A percentile compares a stretch with the other conserved stretches of the same genome.
Evolutionary conservation across 2,329 filamentous ascomycete genomes (phyloP).

Genomic region (Diaporthe citriasiana): DNA sequence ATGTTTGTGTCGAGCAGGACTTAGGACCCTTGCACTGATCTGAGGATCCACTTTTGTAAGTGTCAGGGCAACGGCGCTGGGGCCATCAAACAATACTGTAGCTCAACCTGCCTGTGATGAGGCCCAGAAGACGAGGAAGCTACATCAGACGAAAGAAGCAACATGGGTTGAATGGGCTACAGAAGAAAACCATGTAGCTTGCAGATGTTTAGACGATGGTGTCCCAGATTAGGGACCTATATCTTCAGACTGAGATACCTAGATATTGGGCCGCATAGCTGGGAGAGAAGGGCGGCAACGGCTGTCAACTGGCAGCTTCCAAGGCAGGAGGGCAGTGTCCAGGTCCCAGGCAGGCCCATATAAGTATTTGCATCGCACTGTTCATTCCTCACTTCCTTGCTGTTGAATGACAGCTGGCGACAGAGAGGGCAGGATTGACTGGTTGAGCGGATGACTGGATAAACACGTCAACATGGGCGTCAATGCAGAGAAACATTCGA

Average conservation of each 20-base stretch:
- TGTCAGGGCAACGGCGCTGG: constrained; percentile 40
- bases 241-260: neutral
- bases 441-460: neutral
- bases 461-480: neutral
- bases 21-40: constrained; percentile 31
- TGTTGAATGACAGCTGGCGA: neutral
- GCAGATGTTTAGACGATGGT: neutral
- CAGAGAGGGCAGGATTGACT: neutral
- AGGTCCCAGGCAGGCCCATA: neutral
- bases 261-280: neutral
- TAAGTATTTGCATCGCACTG: neutral
- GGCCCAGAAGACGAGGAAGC: constrained; percentile 3
- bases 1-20: constrained; percentile 24
- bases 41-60: constrained; percentile 36
- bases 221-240: neutral
- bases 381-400: neutral
- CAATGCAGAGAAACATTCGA: constrained; percentile 22
- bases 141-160: neutral
- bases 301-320: neutral
- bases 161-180: neutral
- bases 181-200: neutral
- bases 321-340: neutral
- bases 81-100: constrained; percentile 19
- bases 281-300: neutral
- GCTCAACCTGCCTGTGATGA: constrained; percentile 13